Base-by-base conservation (phyloP, 371 early-diverging fungal species). In the Mortierella sp. region DNA sequence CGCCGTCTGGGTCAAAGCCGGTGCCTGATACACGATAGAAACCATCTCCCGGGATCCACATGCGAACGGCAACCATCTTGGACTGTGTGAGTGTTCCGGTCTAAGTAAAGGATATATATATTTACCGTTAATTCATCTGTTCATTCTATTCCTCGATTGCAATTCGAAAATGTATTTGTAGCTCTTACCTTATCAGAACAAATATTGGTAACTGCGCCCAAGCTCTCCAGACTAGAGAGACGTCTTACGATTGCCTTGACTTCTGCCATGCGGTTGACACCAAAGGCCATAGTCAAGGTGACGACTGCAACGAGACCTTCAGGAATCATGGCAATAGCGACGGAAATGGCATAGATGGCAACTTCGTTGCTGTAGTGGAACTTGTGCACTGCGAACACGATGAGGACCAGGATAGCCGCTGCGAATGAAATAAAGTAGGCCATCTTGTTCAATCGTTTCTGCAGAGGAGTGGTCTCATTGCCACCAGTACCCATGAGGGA, bases 321-420 rank as follows among this genome's bases (percentile, higher is more conserved):
- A 45, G 99, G 99, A 68, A 99, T 96, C 21, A 96, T 94, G 38
- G 97, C 93, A 70, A 99, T 96, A 21, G 95, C 96, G 40, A 98
- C 88, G 48, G 94, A 91, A 48, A 95, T 91, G 7, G 94, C 93
- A 73, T 94, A 93, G 16, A 94, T 78, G 7, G 91, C 87, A 16
- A 91, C 90, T 32, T 91, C 90, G 66, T 72, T 84, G 72, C 60
- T 79, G 72, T 88, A 69, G 52, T 86, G 76, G 82, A 88, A 90
- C 53, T 88, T 85, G 64, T 88, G 89, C 48, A 90, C 92, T 65
- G 88, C 85, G 85, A 94, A 94, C 50, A 92, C 91, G 40, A 93
- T 87, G 45, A 96, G 84, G 3, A 95, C 93, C n/a, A 95, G 77
- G 1, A 91, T 65, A 70, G 95, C 84, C 9, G 96, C 90, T 3